Conservation (phyloP, 257 asterid species). For the Solanum acaule region DNA sequence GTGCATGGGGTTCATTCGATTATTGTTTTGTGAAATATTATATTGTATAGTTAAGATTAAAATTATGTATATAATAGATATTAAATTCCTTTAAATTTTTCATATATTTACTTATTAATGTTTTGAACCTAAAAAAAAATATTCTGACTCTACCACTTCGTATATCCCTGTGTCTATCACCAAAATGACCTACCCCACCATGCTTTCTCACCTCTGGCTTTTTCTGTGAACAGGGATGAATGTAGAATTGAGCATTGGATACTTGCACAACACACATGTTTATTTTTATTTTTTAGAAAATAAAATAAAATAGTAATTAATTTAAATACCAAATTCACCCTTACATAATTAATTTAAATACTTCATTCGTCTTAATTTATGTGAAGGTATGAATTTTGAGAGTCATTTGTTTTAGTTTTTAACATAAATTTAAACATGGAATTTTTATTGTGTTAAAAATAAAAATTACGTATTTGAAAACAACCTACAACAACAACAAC, state of each 20-base stretch:
- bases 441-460: background rate
- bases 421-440: background rate
- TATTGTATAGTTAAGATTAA: background rate
- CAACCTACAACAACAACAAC: too few relatives aligned
- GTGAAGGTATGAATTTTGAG: background rate
- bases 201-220: background rate
- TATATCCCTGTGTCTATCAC: background rate
- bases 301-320: background rate
- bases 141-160: background rate
- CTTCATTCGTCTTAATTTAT: background rate
- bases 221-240: background rate
- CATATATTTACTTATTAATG: background rate
- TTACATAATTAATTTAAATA: background rate
- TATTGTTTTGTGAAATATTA: background rate
- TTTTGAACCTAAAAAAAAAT: background rate
- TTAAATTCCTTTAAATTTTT: background rate
- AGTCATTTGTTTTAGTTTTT: background rate
- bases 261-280: background rate
- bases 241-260: background rate
- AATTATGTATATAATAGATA: background rate
- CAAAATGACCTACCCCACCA: background rate
- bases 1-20: background rate
- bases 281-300: background rate
- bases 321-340: background rate
- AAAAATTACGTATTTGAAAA: background rate